Conservation (phyloP, 768 basidiomycete species). For the Postia placenta region DNA sequence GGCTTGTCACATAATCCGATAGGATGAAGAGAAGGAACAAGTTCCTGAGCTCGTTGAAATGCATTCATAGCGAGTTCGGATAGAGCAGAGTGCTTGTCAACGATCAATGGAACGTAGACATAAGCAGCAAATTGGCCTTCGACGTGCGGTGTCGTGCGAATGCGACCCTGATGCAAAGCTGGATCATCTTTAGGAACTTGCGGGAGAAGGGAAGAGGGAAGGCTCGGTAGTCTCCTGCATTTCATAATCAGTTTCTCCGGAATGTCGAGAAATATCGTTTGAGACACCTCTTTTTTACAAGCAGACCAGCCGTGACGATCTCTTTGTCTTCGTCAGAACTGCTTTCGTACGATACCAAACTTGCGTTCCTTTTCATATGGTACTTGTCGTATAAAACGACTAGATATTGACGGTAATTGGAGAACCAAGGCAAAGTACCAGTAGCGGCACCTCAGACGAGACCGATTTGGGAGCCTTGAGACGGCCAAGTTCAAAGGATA, state of each 20-base stretch:
- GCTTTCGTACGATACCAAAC: constrained; percentile 12
- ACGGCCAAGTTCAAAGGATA: neutral
- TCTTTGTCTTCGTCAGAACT: constrained; percentile 18
- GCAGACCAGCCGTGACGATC: too few species aligned
- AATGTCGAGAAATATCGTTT: neutral
- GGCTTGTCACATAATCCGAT: constrained; percentile 25
- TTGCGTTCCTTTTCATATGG: constrained; percentile 16
- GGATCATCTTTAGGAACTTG: constrained; percentile 65
- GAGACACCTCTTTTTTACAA: neutral
- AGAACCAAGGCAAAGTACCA: too few species aligned
- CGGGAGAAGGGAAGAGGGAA: constrained; percentile 43
- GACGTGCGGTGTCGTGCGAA: constrained; percentile 68
- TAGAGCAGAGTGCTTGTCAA: constrained; percentile 39
- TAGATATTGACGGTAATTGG: too few species aligned
- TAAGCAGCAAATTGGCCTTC: constrained; percentile 84
- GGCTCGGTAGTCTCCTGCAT: constrained; percentile 47
- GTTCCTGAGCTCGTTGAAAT: constrained; percentile 34
- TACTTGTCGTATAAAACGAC: too few species aligned
- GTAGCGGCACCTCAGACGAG: too few species aligned
- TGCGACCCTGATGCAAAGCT: constrained; percentile 77
- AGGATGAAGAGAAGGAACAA: constrained; percentile 42
- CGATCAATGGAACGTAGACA: constrained; percentile 61
- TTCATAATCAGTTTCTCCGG: too few species aligned
- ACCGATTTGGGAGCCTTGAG: too few species aligned
- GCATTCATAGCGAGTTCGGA: constrained; percentile 40